A percentile compares a stretch with the other conserved stretches of the same genome.
Evolutionary conservation across 768 basidiomycete genomes (phyloP).

Genomic region (Russula sp.): DNA sequence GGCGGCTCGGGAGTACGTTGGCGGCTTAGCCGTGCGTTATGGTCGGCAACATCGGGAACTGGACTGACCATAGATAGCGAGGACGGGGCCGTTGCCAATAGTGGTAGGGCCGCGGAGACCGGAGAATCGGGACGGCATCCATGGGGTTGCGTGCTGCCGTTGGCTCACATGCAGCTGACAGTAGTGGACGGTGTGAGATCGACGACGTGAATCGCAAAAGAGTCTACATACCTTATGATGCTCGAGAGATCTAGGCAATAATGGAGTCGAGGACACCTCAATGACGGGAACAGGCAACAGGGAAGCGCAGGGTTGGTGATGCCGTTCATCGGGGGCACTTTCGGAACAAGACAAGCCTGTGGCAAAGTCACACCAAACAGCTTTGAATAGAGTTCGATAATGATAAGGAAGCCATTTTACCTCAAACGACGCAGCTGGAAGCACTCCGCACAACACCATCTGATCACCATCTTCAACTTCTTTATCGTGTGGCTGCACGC

Average conservation of each 20-base stretch:
- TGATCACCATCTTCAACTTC: not conserved
- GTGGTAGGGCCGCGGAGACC: not conserved
- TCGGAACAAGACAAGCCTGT: slow-evolving; percentile 2
- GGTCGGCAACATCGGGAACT: not conserved
- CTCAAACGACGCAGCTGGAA: not conserved
- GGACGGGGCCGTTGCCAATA: not conserved
- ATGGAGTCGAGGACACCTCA: not conserved
- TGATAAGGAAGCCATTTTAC: slow-evolving; percentile 12
- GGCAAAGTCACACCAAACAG: not conserved
- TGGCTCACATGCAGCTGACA: not conserved
- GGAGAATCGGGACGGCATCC: not conserved
- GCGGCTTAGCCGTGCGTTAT: not conserved
- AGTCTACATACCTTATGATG: slow-evolving; percentile 1
- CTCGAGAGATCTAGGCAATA: not conserved
- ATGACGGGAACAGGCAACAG: not conserved
- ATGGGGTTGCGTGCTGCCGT: not conserved
- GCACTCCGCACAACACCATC: not conserved
- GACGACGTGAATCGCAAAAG: not conserved
- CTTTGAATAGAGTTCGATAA: not conserved
- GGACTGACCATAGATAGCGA: not conserved
- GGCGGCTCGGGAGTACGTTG: slow-evolving; percentile 1
- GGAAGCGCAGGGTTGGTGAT: not conserved
- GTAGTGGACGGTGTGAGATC: not conserved
- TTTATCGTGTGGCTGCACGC: slow-evolving; percentile 4
- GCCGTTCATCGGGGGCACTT: not conserved